Conservation (phyloP, 164 flowering plant species). For the Malania oleifera region DNA sequence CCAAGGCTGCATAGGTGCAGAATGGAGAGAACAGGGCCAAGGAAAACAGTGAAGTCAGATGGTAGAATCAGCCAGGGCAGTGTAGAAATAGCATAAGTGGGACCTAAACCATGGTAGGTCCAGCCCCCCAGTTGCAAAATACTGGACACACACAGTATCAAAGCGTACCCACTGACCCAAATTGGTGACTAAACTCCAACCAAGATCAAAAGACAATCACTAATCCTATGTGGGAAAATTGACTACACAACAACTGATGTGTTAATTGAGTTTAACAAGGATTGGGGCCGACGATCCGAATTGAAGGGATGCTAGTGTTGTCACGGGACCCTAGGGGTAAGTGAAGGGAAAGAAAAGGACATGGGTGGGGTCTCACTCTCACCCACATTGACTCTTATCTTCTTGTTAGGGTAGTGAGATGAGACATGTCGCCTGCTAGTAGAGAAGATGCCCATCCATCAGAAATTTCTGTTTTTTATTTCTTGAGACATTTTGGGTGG, state of each 20-base stretch:
- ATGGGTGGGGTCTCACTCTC: neutral
- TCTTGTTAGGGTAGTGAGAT: conserved; percentile 3
- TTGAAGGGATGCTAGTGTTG: conserved; percentile 12
- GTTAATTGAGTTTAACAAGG: conserved; percentile 7
- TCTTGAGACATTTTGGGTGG: too few relatives aligned
- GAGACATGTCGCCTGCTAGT: conserved; percentile 10
- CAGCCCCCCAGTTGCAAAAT: neutral
- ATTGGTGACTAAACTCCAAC: conserved; percentile 8
- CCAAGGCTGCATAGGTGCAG: too few relatives aligned
- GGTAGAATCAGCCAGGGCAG: too few relatives aligned
- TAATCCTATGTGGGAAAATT: conserved; percentile 8
- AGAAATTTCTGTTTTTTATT: too few relatives aligned
- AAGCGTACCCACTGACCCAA: conserved; percentile 8
- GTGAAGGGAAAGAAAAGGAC: neutral
- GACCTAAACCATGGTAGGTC: neutral
- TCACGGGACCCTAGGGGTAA: conserved; percentile 5
- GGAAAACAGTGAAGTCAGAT: neutral
- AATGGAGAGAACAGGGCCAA: neutral
- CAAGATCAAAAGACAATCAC: conserved; percentile 8
- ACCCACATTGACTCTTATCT: conserved; percentile 6
- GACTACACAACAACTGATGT: conserved; percentile 16
- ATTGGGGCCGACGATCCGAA: conserved; percentile 4
- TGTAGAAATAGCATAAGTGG: too few relatives aligned
- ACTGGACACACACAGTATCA: neutral
- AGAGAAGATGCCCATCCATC: neutral